phyloP scores from a whole-genome alignment of 306 rosid genomes.

The Ormosia emarginata region DNA sequence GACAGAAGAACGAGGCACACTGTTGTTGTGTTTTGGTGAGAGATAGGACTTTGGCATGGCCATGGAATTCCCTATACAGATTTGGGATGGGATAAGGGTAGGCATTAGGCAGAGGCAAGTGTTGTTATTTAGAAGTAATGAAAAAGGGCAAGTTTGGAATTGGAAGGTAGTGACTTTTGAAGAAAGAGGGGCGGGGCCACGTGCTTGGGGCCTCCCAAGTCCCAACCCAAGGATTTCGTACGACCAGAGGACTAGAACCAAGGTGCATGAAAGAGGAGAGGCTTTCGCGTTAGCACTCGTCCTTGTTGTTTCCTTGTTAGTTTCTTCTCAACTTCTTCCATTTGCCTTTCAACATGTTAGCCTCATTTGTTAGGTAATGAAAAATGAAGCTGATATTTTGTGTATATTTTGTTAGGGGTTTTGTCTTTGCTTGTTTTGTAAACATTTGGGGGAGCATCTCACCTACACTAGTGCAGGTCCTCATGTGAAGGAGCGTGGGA shows the following conservation, averaged over 20 bases:
- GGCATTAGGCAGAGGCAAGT: background rate
- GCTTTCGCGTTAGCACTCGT: constrained; percentile 3
- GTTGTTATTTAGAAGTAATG: background rate
- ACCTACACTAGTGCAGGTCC: background rate
- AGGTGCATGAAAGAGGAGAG: constrained; percentile 6
- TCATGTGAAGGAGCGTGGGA: constrained; percentile 25
- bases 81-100: background rate
- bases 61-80: background rate
- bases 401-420: background rate
- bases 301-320: constrained; percentile 1
- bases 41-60: background rate
- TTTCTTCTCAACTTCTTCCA: constrained; percentile 11
- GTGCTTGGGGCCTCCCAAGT: constrained; percentile 21
- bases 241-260: background rate
- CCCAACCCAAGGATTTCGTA: constrained; percentile 20
- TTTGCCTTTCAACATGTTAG: background rate
- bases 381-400: constrained; percentile 1
- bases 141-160: constrained; percentile 16
- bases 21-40: background rate
- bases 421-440: constrained; percentile 28
- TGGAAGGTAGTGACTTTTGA: background rate
- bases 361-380: constrained; percentile 7
- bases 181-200: constrained; percentile 34
- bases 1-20: constrained; percentile 34
- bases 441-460: constrained; percentile 35